phyloP scores from a whole-genome alignment of 208 protist genomes.

The Trypanosoma congolense region DNA sequence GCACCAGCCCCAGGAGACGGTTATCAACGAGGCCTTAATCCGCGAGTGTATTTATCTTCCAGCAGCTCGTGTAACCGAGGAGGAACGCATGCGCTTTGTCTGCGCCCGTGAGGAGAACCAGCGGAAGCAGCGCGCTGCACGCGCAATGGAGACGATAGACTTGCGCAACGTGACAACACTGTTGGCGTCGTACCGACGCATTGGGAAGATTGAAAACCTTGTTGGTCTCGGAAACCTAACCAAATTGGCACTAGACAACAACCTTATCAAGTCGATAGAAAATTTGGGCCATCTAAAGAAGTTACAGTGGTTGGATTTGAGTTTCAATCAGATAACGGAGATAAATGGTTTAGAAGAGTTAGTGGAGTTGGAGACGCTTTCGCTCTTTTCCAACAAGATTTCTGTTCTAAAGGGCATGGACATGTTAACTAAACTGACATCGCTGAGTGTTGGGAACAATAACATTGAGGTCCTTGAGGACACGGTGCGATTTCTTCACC shows the following conservation, averaged over 20 bases:
- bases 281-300: slow-evolving; percentile 82
- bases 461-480: slow-evolving; percentile 84
- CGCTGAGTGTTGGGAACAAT: slow-evolving; percentile 93
- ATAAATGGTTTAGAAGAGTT: slow-evolving; percentile 87
- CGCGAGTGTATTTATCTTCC: slow-evolving; percentile 67
- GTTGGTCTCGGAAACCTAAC: slow-evolving; percentile 74
- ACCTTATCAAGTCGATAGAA: slow-evolving; percentile 90
- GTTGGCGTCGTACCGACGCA: slow-evolving; percentile 60
- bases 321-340: slow-evolving; percentile 91
- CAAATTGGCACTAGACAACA: slow-evolving; percentile 94
- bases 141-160: slow-evolving; percentile 48
- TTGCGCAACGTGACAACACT: slow-evolving; percentile 59
- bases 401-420: slow-evolving; percentile 60
- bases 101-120: slow-evolving; percentile 61
- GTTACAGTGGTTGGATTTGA: slow-evolving; percentile 87
- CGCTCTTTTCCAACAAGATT: slow-evolving; percentile 89
- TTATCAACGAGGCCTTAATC: slow-evolving; percentile 80
- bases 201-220: slow-evolving; percentile 89
- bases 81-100: slow-evolving; percentile 69
- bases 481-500: slow-evolving; percentile 78
- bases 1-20: slow-evolving; percentile 56
- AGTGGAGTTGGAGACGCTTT: slow-evolving; percentile 83
- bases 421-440: slow-evolving; percentile 60
- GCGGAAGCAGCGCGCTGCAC: slow-evolving; percentile 40
- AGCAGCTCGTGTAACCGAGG: slow-evolving; percentile 55